Evolutionary conservation across 106 monocot species (phyloP).

Genomic region (Dendrobium officinale): DNA sequence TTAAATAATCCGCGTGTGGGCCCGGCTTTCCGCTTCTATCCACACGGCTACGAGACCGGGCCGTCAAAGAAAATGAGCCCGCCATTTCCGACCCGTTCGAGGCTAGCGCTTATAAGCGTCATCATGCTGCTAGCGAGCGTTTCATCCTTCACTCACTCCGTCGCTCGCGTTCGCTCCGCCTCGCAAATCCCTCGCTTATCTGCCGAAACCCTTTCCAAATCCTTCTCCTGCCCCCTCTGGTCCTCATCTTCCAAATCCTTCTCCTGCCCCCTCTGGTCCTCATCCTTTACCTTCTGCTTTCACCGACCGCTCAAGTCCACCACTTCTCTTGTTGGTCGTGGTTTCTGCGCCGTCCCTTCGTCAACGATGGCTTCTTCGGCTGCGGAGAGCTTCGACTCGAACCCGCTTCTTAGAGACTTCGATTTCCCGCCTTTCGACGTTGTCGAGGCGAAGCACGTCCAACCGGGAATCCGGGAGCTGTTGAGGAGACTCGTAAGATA

Average conservation of each 20-base stretch:
- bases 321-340: slow-evolving; percentile 9
- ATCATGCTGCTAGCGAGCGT: not conserved
- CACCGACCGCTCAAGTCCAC: slow-evolving; percentile 16
- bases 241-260: slow-evolving; percentile 31
- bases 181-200: not conserved
- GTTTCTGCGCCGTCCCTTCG: slow-evolving; percentile 11
- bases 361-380: slow-evolving; percentile 9
- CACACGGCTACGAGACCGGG: not conserved
- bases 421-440: slow-evolving; percentile 80
- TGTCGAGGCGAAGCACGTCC: slow-evolving; percentile 73
- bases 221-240: slow-evolving; percentile 22
- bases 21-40: too few species aligned
- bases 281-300: slow-evolving; percentile 33
- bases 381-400: slow-evolving; percentile 22
- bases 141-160: not conserved
- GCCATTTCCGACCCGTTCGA: not conserved
- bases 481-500: slow-evolving; percentile 45
- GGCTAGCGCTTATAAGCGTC: not conserved
- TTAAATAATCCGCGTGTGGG: too few species aligned
- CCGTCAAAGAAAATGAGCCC: not conserved
- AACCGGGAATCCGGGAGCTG: slow-evolving; percentile 58
- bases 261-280: slow-evolving; percentile 33
- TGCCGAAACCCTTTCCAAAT: not conserved
- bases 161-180: not conserved
- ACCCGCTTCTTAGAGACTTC: slow-evolving; percentile 69